These are phyloP conservation scores for Phytophthora sp. DNA, from an alignment of 352 stramenopile genomes.

Conservation along the genomic window DNA sequence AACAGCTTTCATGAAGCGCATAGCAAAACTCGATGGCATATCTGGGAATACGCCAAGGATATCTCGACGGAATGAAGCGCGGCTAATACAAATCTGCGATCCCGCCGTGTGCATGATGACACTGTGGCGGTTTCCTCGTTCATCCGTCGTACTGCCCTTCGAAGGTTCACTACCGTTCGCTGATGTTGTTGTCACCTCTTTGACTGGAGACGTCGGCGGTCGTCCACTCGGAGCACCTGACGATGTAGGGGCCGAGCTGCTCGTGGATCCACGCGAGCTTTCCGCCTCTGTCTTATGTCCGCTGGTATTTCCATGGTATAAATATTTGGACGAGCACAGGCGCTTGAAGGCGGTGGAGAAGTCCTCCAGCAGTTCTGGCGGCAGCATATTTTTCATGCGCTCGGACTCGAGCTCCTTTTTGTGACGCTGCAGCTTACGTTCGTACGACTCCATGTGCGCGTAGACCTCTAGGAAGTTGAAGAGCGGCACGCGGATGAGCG, in stretches of 20 bases:
- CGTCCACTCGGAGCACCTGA: conserved; percentile 29
- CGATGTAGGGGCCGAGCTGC: conserved; percentile 17
- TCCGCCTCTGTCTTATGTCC: conserved; percentile 40
- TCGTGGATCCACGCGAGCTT: conserved; percentile 21
- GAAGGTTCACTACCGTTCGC: conserved; percentile 22
- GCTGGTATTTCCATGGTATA: conserved; percentile 64
- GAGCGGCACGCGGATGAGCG: conserved; percentile 83
- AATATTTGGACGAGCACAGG: conserved; percentile 84
- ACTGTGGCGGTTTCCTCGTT: conserved; percentile 43
- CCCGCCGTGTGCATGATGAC: conserved; percentile 69
- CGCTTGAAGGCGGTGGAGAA: conserved; percentile 81
- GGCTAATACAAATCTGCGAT: conserved; percentile 82
- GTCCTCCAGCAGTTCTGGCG: conserved; percentile 64
- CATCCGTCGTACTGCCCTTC: conserved; percentile 49
- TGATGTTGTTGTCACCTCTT: conserved; percentile 33
- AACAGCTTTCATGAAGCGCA: conserved; percentile 90
- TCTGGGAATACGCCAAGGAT: conserved; percentile 90
- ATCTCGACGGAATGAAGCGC: conserved; percentile 83
- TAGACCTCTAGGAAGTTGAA: conserved; percentile 91
- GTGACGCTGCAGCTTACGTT: conserved; percentile 82
- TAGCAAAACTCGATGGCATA: conserved; percentile 89
- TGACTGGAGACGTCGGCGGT: conserved; percentile 51
- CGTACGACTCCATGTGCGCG: conserved; percentile 87
- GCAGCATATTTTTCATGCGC: conserved; percentile 87
- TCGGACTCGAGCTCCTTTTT: conserved; percentile 90